These are phyloP conservation scores for Botrytis sinoallii DNA, from an alignment of 2,329 filamentous ascomycete species.

Conservation along the genomic window DNA sequence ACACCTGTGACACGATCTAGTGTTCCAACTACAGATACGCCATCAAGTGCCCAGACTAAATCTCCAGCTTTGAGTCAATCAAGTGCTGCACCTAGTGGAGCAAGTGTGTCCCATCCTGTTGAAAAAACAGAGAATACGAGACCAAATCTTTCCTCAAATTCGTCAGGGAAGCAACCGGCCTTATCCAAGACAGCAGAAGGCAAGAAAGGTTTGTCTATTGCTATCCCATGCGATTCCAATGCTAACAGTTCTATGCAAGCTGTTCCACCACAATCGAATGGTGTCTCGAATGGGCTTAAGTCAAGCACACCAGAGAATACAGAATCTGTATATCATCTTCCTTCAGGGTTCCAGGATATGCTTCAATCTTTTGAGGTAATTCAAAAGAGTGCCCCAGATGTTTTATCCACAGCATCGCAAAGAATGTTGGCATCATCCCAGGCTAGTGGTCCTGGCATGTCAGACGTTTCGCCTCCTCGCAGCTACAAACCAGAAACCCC, in stretches of 20 bases:
- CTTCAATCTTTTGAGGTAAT: constrained; percentile 86
- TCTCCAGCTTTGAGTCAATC: constrained; percentile 49
- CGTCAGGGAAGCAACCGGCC: constrained; percentile 37
- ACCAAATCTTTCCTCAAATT: constrained; percentile 29
- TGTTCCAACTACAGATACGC: constrained; percentile 37
- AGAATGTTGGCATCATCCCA: constrained; percentile 75
- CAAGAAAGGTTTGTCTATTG: constrained; percentile 43
- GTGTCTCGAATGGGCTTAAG: constrained; percentile 51
- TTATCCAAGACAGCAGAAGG: constrained; percentile 44
- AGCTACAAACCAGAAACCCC: constrained; percentile 82
- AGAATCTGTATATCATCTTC: constrained; percentile 90
- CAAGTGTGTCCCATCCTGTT: constrained; percentile 44
- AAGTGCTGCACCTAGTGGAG: constrained; percentile 42
- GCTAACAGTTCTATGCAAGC: constrained; percentile 24
- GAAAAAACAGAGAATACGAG: constrained; percentile 44
- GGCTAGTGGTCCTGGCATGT: constrained; percentile 64
- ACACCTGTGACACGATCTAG: constrained; percentile 40
- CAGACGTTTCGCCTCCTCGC: constrained; percentile 77
- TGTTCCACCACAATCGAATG: constrained; percentile 34
- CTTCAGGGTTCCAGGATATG: constrained; percentile 82
- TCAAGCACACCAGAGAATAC: constrained; percentile 39
- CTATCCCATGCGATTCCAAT: constrained; percentile 17
- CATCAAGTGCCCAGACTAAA: constrained; percentile 45
- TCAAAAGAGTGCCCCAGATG: constrained; percentile 41
- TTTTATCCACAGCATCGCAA: constrained; percentile 59